Evolutionary conservation across 495 filamentous ascomycete species (phyloP).

Genomic region (Baudoinia panamericana): DNA sequence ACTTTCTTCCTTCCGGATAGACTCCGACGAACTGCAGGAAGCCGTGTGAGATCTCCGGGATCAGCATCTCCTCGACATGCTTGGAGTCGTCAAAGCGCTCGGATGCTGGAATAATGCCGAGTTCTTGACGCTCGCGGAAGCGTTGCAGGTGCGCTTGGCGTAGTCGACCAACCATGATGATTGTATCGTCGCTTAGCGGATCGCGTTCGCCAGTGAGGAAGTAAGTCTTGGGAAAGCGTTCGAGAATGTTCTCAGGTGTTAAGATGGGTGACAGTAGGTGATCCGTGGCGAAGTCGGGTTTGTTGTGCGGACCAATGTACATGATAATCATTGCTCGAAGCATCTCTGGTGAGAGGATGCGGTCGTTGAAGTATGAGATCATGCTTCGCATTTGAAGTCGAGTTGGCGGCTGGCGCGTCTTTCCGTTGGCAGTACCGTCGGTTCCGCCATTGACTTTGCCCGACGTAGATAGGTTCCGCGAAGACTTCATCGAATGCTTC

Average conservation of each 20-base stretch:
- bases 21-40: slow-evolving; percentile 81
- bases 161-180: slow-evolving; percentile 82
- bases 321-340: slow-evolving; percentile 99
- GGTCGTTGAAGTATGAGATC: slow-evolving; percentile 95
- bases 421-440: slow-evolving; percentile 9
- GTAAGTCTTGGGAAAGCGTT: slow-evolving; percentile 78
- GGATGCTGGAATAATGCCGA: slow-evolving; percentile 37
- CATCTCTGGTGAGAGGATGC: slow-evolving; percentile 91
- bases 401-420: slow-evolving; percentile 60
- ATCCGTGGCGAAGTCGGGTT: slow-evolving; percentile 84
- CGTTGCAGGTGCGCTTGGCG: slow-evolving; percentile 65
- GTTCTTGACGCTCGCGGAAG: slow-evolving; percentile 47
- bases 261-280: slow-evolving; percentile 80
- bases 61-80: slow-evolving; percentile 64
- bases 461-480: slow-evolving; percentile 8
- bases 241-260: slow-evolving; percentile 70
- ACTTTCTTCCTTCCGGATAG: slow-evolving; percentile 75
- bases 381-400: slow-evolving; percentile 85
- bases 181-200: slow-evolving; percentile 89
- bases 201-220: slow-evolving; percentile 92
- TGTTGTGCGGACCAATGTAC: slow-evolving; percentile 85
- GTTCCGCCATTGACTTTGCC: background rate
- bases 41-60: slow-evolving; percentile 82
- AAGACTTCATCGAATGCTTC: slow-evolving; percentile 23
- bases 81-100: slow-evolving; percentile 57